Base-by-base conservation (phyloP, 1,139 yeast species). In the Hansenula anomala region DNA sequence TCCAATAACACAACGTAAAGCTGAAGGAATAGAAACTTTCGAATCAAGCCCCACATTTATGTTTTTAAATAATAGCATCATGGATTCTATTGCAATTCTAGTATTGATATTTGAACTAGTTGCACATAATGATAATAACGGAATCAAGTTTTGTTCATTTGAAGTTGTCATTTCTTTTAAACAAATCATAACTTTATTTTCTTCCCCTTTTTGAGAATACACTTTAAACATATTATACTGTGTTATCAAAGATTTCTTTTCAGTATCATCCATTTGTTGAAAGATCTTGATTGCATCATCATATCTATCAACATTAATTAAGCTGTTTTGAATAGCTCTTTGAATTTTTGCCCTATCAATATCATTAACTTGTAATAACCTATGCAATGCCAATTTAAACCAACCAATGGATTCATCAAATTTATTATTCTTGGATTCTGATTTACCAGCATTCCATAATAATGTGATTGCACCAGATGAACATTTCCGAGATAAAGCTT, bases 381-480 rank as follows among this genome's bases (percentile, higher is more conserved):
- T 47, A 26, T 54, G 53, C 8, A 53, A 39, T 13, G 59, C 51
- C n/a, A 56, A 30, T 4, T 49, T 40, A 19, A 59, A 51, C 64
- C 66, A 63, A 1, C 36, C 39, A 4, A 54, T 28, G 1, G 61
- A 54, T 13, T 50, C 50, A 2, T 36, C 22, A 29, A 34, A 45
- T 9, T 45, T 37, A 2, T 32, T 37, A 4, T 40, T 43, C 28
- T 61, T 60, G 28, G 44, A 40, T 9, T 42, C 43, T 13, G 42
- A 40, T 32, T 56, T 56, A 0, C 63, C 64, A 17, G 44, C 42
- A n/a, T 59, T 61, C 65, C 66, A 63, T n/a, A 63, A 33, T 28
- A 62, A 41, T 2, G 64, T 54, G 4, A 56, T 44, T 1, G 54
- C 33, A 26, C 62, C 47, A 12, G 55, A 48, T 12, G 57, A 42